These are phyloP conservation scores for Ascochyta lentis DNA, from an alignment of 2,329 filamentous ascomycete genomes.

Conservation along the genomic window DNA sequence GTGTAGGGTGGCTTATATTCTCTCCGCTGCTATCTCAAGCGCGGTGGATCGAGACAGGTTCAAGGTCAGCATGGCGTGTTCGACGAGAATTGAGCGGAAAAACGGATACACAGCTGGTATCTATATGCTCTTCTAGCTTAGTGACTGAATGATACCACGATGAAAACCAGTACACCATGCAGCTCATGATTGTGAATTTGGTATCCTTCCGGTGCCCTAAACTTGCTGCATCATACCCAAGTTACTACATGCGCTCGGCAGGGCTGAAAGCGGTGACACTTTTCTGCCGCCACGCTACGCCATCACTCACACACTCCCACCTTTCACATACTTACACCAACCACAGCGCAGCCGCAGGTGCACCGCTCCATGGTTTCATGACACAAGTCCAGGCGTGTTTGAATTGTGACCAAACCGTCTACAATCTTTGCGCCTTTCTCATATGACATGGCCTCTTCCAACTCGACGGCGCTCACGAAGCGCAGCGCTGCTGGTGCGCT, in stretches of 20 bases:
- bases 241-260: not conserved
- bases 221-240: not conserved
- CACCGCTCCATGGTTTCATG: constrained; percentile 5
- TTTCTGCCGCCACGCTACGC: constrained; percentile 15
- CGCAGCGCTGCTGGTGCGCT: constrained; percentile 69
- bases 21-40: not conserved
- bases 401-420: constrained; percentile 8
- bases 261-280: constrained; percentile 7
- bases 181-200: not conserved
- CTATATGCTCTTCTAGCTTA: constrained; percentile 31
- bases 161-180: not conserved
- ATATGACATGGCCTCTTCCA: constrained; percentile 35
- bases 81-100: constrained; percentile 28
- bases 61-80: not conserved
- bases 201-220: not conserved
- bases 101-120: constrained; percentile 17
- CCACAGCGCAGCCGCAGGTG: not conserved
- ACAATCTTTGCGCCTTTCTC: not conserved
- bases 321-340: not conserved
- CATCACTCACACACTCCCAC: constrained; percentile 2
- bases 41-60: not conserved
- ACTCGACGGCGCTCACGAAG: constrained; percentile 70
- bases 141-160: constrained; percentile 37
- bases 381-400: constrained; percentile 2
- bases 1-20: constrained; percentile 2